Conservation (phyloP, 106 monocot species). For the Phalaenopsis equestris region DNA sequence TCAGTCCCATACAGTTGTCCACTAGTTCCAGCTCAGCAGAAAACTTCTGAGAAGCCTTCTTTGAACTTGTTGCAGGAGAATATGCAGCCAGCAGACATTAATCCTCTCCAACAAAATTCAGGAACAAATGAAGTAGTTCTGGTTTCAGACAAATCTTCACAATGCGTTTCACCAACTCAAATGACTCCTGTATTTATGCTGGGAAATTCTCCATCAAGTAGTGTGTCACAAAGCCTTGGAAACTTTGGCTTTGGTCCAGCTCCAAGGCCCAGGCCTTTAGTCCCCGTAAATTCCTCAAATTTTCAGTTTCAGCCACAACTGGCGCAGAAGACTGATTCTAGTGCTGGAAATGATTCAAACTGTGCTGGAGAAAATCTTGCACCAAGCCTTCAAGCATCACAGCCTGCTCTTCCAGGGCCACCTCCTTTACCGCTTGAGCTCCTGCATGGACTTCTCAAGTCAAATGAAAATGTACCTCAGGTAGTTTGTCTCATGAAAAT, state of each 20-base stretch:
- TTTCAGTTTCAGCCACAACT: constrained; percentile 9
- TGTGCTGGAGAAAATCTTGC: background rate
- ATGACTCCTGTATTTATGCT: background rate
- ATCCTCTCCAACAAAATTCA: constrained; percentile 5
- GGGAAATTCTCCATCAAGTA: too few relatives aligned
- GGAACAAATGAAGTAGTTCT: background rate
- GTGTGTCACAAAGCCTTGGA: background rate
- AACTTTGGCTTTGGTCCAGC: constrained; percentile 6
- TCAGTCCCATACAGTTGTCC: constrained; percentile 10
- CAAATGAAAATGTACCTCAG: constrained; percentile 9
- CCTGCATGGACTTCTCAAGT: constrained; percentile 10
- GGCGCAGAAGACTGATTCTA: constrained; percentile 9
- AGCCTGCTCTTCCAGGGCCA: constrained; percentile 14
- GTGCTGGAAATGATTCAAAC: background rate
- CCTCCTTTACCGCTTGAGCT: constrained; percentile 16
- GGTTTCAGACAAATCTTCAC: constrained; percentile 4
- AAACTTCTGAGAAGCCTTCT: background rate
- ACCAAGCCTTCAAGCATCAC: background rate
- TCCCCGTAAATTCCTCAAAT: constrained; percentile 6
- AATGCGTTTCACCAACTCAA: background rate
- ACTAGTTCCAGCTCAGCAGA: constrained; percentile 12
- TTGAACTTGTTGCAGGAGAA: constrained; percentile 13
- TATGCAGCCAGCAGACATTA: background rate
- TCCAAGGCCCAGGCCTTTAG: constrained; percentile 6
- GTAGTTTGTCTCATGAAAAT: background rate